Base-by-base conservation (phyloP, 768 basidiomycete species). In the Phanerochaete carnosa region DNA sequence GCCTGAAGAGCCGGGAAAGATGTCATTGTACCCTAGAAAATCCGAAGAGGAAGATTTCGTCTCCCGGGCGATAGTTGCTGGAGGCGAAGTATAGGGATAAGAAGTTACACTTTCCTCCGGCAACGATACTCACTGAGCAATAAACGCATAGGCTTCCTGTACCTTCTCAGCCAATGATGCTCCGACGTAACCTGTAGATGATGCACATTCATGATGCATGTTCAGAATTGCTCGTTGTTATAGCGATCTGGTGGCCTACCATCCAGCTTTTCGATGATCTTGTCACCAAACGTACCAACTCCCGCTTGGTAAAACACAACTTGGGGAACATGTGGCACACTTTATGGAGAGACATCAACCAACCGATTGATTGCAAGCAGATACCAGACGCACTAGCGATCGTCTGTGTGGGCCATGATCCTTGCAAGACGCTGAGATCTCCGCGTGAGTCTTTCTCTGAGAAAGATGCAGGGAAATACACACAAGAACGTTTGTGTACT, bases 141-240 rank as follows among this genome's bases (percentile, higher is more conserved):
- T 86, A 68, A 91, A 91, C n/a, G 82, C 86, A 73, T 90, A 89
- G 33, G 85, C 89, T 64, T 90, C 88, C 72, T 90, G 85, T 2
- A 91, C 86, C 67, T 91, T 90, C 59, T 86, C 85, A 43, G 74
- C 86, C 64, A 91, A 72, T 43, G 82, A 79, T 47, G 76, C 79
- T 25, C 88, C 89, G 1, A 83, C 85, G n/a, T 82, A 79, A 19
- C 87, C 89, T 90, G 30, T 35, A 66, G 12, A 26, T 46, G 25
- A 3, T 66, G n/a, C 65, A 6, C 23, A 49, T 13, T 43, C 13
- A 62, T 33, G n/a, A 9, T 23, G 22, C 28, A 43, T 3, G 29
- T 2, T 47, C 12, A 29, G 16, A 28, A 52, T 2, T 25, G 59
- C 28, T 37, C 32, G 16, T 25, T 16, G 4, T 7, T 8, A 30